Base-by-base conservation (phyloP, 2,329 filamentous ascomycete species). In the Ascochyta lentis region DNA sequence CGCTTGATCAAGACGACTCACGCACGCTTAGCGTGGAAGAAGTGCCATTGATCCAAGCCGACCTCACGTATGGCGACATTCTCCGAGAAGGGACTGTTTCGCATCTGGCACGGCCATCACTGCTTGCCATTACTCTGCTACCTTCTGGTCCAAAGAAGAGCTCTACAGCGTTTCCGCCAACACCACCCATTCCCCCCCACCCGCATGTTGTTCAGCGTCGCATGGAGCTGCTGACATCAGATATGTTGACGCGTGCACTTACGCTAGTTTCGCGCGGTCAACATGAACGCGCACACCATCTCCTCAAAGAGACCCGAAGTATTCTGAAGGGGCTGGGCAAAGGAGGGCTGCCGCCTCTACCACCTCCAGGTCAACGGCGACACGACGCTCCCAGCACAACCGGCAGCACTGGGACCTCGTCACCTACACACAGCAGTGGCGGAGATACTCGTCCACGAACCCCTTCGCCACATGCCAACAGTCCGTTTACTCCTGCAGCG, bases 261-360 rank as follows among this genome's bases (percentile, higher is more conserved):
- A 96, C 92, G 0, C 84, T 99, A 19, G 93, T 98, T 19, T 91
- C 91, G 57, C 87, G 92, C 34, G 92, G 91, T 31, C 94, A 98
- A 77, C 91, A 97, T 72, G 95, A 99, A 69, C 89, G 93, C 33
- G 95, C 93, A 0, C 90, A 96, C 66, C 96, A 96, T 52, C 85
- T 99, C 3, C 83, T 99, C 34, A 91, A 89, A 61, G 95, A 99
- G 79, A 99, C 95, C 3, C 86, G 94, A 34, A 96, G 91, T 50
- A 99, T 99, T 56, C 83, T 99, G 49, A 97, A 97, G 78, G 95
- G 95, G 4, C 86, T 99, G 6, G 93, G 93, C 49, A 99, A 99
- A 78, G 95, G 95, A 31, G 91, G 94, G 1, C 83, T 99, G 0
- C 95, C 95, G 8, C 94, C 95, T 1, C 87, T 98, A 5, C 92